Base-by-base conservation (phyloP, 768 basidiomycete genomes). In the Termitomyces titanicus region DNA sequence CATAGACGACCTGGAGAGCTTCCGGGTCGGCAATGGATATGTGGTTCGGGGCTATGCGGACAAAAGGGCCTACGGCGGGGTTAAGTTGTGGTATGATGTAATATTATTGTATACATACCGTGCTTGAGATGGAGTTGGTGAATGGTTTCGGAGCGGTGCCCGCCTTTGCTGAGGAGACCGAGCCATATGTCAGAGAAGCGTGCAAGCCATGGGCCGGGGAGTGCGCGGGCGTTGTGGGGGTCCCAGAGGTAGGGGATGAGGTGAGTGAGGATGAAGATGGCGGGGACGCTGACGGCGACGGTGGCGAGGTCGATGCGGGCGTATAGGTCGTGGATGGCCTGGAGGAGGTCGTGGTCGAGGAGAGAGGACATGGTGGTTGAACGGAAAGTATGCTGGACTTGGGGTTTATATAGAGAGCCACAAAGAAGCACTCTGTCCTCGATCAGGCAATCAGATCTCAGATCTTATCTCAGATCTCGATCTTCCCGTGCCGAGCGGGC, bases 21-120 rank as follows among this genome's bases (percentile, higher is more conserved):
- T 84, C 85, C 0, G 92, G 90, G 62, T 90, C 84, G 11, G 87
- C 82, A 46, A 93, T 76, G 1, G 88, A 89, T 9, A 93, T 74
- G 61, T 91, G 87, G 62, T 89, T 86, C 0, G 89, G 89, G 0
- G 87, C 86, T 55, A 90, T 71, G 58, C 88, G 84, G 17, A 88
- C 84, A 50, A 89, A 71, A 9, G 79, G 79, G 24, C 86, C 86
- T 88, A 31, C 18, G 17, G 25, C 22, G 56, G 46, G 22, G 20
- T 13, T 39, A 34, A 31, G 3, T 1, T 8, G 10, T 39, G 2
- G 22, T 24, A 4, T 25, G 22, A 13, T 24, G 6, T 27, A 50
- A 29, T 51, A 37, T n/a, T n/a, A n/a, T n/a, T n/a, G 11, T 27
- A 12, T 29, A 55, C 78, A 50, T 63, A 86, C 92, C 92, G 55